Percentiles rank a stretch among this genome's conserved stretches.
These are phyloP conservation scores for Sutorius australiensis DNA, from an alignment of 768 basidiomycete species.

Conservation along the genomic window DNA sequence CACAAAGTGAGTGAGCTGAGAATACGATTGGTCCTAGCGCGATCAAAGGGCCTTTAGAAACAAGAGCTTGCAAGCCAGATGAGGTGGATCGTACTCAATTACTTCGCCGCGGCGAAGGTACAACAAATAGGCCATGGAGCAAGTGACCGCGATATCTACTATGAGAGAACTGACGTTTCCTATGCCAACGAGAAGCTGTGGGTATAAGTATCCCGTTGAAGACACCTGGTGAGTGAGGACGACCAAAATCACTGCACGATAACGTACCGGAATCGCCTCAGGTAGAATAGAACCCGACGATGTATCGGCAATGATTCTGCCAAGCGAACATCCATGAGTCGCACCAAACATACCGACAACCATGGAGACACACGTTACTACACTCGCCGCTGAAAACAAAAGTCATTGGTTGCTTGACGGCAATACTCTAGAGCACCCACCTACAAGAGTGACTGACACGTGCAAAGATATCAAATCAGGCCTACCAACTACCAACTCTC, in stretches of 20 bases:
- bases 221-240: neutral
- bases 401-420: neutral
- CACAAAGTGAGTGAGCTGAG: neutral
- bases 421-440: neutral
- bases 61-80: neutral
- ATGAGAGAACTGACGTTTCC: neutral
- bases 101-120: neutral
- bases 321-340: neutral
- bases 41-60: neutral
- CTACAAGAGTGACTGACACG: neutral
- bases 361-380: neutral
- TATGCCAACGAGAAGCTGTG: neutral
- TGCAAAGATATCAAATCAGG: neutral
- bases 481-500: neutral
- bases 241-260: neutral
- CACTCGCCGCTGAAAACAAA: neutral
- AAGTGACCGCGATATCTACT: neutral
- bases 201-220: neutral
- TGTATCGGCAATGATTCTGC: neutral
- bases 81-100: neutral
- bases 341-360: neutral
- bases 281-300: no score
- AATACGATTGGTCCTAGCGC: neutral
- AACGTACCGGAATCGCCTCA: neutral
- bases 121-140: neutral